Percentiles rank a stretch among this genome's conserved stretches.
Evolutionary conservation across 305 asterid genomes (phyloP).

Genomic region (Nicotiana rustica): DNA sequence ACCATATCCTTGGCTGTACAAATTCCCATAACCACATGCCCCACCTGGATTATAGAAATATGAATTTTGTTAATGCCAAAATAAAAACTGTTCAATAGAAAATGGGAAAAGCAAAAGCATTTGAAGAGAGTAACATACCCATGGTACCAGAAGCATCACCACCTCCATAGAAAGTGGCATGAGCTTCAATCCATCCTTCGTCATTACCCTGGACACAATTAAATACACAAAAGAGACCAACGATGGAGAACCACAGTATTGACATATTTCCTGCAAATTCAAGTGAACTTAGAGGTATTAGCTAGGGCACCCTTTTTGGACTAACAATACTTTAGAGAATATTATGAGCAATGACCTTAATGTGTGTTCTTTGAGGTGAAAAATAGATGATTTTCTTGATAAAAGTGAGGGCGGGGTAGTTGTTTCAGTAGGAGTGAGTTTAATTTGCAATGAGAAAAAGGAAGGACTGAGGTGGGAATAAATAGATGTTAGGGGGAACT

Average conservation of each 20-base stretch:
- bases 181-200: slow-evolving; percentile 56
- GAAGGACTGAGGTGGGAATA: slow-evolving; percentile 13
- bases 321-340: background rate
- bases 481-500: background rate
- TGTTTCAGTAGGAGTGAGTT: background rate
- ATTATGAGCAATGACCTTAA: background rate
- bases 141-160: slow-evolving; percentile 67
- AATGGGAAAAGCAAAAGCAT: background rate
- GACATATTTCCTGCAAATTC: background rate
- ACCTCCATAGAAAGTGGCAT: slow-evolving; percentile 66
- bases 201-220: slow-evolving; percentile 32
- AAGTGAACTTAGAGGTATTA: background rate
- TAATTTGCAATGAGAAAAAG: background rate
- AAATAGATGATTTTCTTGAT: background rate
- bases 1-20: slow-evolving; percentile 60
- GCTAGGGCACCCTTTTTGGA: background rate
- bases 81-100: background rate
- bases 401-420: too few species aligned
- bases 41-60: slow-evolving; percentile 43
- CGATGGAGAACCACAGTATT: slow-evolving; percentile 14
- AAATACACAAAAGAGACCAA: slow-evolving; percentile 33
- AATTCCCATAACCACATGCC: slow-evolving; percentile 65
- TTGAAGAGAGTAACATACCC: slow-evolving; percentile 39
- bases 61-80: background rate
- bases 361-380: background rate